Conservation (phyloP, 805 yeast species). For the Metschnikowia corniflorae region DNA sequence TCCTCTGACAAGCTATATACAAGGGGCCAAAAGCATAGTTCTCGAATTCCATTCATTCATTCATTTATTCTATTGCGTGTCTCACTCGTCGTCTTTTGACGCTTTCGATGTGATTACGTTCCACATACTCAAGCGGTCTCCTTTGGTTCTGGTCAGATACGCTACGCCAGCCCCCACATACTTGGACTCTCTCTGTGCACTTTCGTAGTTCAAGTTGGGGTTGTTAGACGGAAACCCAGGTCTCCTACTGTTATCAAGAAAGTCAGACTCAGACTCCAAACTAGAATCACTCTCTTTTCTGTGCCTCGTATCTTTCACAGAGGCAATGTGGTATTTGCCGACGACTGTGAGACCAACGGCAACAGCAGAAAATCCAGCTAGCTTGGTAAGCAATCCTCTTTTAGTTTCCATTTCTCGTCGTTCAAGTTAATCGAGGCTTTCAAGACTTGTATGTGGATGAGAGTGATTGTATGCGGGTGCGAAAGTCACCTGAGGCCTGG, state of each 20-base stretch:
- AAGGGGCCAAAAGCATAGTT: background rate
- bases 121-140: constrained; percentile 46
- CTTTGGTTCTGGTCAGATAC: constrained; percentile 52
- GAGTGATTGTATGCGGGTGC: too few species aligned
- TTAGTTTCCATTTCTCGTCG: constrained; percentile 31
- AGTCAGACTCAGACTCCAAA: constrained; percentile 33
- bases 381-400: constrained; percentile 32
- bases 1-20: background rate
- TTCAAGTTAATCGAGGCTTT: too few species aligned
- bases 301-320: constrained; percentile 34
- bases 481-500: too few species aligned
- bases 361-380: constrained; percentile 28
- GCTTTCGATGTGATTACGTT: constrained; percentile 13
- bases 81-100: constrained; percentile 8
- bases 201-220: constrained; percentile 30
- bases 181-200: constrained; percentile 50
- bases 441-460: too few species aligned
- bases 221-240: constrained; percentile 53
- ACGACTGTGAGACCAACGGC: constrained; percentile 31
- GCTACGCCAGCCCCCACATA: constrained; percentile 68
- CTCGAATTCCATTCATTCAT: too few species aligned
- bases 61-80: too few species aligned
- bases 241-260: constrained; percentile 27
- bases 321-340: constrained; percentile 37
- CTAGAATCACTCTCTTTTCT: constrained; percentile 34